These are phyloP conservation scores for Ilyonectria sp. DNA, from an alignment of 2,329 filamentous ascomycete species.

Conservation along the genomic window DNA sequence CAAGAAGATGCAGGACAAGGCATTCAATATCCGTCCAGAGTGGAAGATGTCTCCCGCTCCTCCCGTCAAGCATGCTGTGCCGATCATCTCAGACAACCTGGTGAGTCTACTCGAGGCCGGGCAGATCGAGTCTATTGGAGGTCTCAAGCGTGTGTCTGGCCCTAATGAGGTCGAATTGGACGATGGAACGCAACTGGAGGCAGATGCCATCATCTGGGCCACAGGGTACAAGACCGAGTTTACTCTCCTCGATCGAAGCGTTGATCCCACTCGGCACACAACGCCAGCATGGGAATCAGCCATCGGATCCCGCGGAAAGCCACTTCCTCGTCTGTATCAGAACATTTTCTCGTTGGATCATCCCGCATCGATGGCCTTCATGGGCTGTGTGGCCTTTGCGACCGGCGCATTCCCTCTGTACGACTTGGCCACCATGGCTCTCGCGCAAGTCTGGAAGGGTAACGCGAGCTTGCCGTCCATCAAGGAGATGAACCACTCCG, in stretches of 20 bases:
- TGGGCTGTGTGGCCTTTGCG: slow-evolving; percentile 55
- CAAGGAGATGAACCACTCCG: slow-evolving; percentile 54
- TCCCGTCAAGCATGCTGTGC: slow-evolving; percentile 41
- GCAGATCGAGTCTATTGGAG: slow-evolving; percentile 52
- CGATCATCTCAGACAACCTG: slow-evolving; percentile 49
- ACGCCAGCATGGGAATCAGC: slow-evolving; percentile 41
- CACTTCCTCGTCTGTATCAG: slow-evolving; percentile 57
- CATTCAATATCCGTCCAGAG: slow-evolving; percentile 46
- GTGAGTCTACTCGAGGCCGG: slow-evolving; percentile 55
- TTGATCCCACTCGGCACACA: slow-evolving; percentile 47
- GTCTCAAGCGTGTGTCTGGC: slow-evolving; percentile 45
- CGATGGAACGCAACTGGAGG: slow-evolving; percentile 47
- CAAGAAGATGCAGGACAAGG: slow-evolving; percentile 41
- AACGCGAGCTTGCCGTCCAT: slow-evolving; percentile 54
- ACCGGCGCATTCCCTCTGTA: slow-evolving; percentile 54
- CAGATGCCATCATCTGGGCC: slow-evolving; percentile 53
- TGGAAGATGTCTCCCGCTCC: slow-evolving; percentile 49
- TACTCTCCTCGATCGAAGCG: slow-evolving; percentile 43
- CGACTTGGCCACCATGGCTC: slow-evolving; percentile 60
- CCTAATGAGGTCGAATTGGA: slow-evolving; percentile 47
- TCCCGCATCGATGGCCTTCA: slow-evolving; percentile 61
- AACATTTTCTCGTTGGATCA: slow-evolving; percentile 61
- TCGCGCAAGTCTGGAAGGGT: slow-evolving; percentile 62
- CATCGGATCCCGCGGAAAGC: slow-evolving; percentile 47
- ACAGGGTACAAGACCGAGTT: slow-evolving; percentile 55